Evolutionary conservation across 2,329 filamentous ascomycete species (phyloP).

Genomic region (Trichoderma gracile): DNA sequence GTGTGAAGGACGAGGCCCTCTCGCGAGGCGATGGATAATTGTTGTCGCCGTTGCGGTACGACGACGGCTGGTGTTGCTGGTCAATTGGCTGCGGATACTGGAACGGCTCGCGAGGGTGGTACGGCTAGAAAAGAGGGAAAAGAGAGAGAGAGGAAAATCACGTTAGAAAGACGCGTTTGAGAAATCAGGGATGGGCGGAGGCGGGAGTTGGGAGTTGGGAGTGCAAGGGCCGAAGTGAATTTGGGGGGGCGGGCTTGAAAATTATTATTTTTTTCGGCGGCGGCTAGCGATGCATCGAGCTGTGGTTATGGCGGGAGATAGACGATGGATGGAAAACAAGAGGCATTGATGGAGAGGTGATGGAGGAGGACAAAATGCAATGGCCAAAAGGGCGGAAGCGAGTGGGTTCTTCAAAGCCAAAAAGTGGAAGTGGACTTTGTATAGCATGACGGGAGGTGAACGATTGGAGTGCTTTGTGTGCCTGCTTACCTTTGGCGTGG

Average conservation of each 20-base stretch:
- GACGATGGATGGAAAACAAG: background rate
- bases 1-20: constrained; percentile 43
- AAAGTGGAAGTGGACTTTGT: constrained; percentile 31
- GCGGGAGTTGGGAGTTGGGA: background rate
- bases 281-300: constrained; percentile 4
- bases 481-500: constrained; percentile 51
- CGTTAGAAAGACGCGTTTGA: constrained; percentile 32
- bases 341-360: constrained; percentile 11
- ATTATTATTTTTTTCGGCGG: constrained; percentile 7
- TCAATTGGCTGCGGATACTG: constrained; percentile 48
- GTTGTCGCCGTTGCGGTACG: constrained; percentile 50
- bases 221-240: constrained; percentile 18
- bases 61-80: constrained; percentile 41
- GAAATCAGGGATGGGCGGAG: constrained; percentile 21
- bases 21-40: constrained; percentile 51
- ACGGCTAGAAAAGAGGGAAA: constrained; percentile 28
- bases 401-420: constrained; percentile 17
- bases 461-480: too few relatives aligned
- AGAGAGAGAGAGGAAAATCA: constrained; percentile 26
- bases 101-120: constrained; percentile 54
- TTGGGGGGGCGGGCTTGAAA: constrained; percentile 7
- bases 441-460: constrained; percentile 16
- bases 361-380: background rate
- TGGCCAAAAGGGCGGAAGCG: constrained; percentile 16
- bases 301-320: too few relatives aligned